phyloP scores from a whole-genome alignment of 192 early-diverging fungal species.

The Backusella tuberculispora region DNA sequence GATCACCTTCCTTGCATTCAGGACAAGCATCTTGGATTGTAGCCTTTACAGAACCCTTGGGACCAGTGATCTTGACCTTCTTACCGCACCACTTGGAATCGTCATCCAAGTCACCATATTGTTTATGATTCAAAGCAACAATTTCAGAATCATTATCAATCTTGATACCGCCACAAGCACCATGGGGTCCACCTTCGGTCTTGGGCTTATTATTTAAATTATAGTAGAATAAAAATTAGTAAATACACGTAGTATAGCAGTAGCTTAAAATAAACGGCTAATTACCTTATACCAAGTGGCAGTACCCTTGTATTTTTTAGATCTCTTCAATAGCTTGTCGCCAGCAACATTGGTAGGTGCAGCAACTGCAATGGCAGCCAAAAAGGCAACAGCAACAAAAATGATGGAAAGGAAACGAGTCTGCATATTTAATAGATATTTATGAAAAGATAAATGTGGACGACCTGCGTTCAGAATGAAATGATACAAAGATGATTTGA shows the following conservation, averaged over 20 bases:
- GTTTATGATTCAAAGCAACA: slow-evolving; percentile 46
- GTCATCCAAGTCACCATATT: slow-evolving; percentile 38
- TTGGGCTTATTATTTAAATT: slow-evolving; percentile 45
- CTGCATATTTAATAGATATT: neutral
- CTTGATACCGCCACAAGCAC: slow-evolving; percentile 38
- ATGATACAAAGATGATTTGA: neutral
- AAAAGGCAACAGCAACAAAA: slow-evolving; percentile 18
- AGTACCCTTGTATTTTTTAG: slow-evolving; percentile 33
- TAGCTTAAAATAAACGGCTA: too few relatives aligned
- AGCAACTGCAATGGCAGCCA: slow-evolving; percentile 5
- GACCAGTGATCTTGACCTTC: slow-evolving; percentile 32
- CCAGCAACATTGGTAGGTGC: neutral
- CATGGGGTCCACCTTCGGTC: slow-evolving; percentile 25
- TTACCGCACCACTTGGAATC: slow-evolving; percentile 41
- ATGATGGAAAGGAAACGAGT: slow-evolving; percentile 5
- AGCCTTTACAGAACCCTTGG: slow-evolving; percentile 39
- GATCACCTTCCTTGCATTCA: slow-evolving; percentile 34
- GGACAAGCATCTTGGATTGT: slow-evolving; percentile 48
- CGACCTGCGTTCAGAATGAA: slow-evolving; percentile 30
- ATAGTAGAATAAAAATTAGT: too few relatives aligned
- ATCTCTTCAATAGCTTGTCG: neutral
- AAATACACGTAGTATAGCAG: too few relatives aligned
- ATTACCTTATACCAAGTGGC: slow-evolving; percentile 33
- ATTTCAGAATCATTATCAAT: slow-evolving; percentile 45
- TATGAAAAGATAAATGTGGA: slow-evolving; percentile 7